Conservation (phyloP, 2,329 filamentous ascomycete species). For the Aspergillus sergii region DNA sequence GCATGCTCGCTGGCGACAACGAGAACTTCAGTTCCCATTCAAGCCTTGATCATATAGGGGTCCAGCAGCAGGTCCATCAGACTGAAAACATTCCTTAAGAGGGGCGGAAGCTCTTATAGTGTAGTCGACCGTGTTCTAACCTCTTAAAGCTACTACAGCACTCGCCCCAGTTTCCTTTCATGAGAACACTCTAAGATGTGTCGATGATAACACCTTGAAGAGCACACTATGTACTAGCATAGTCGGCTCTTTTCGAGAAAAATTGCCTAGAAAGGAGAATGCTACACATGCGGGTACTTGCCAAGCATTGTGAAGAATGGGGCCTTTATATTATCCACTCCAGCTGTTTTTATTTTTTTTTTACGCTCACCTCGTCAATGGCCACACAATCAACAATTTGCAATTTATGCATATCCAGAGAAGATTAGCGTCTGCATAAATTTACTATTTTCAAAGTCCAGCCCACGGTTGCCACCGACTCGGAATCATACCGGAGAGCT, state of each 20-base stretch:
- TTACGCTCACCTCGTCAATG: no score
- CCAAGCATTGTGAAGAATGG: neutral
- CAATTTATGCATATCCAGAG: neutral
- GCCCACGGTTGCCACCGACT: neutral
- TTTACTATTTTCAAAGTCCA: neutral
- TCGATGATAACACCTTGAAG: neutral
- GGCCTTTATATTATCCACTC: neutral
- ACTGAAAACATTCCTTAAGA: neutral
- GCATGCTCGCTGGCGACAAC: neutral
- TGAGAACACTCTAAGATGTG: neutral
- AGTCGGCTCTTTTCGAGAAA: neutral
- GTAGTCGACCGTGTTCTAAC: neutral
- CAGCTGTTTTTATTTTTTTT: neutral
- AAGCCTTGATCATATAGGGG: neutral
- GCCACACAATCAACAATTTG: neutral
- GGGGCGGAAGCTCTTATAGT: no score
- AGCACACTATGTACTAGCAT: neutral
- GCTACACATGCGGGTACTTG: neutral
- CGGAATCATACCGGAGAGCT: neutral
- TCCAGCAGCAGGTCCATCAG: neutral
- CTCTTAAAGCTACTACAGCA: neutral
- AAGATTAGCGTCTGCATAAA: neutral
- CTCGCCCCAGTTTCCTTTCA: neutral
- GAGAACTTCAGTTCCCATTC: neutral
- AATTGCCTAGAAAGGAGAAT: neutral